These are phyloP conservation scores for Francoa sonchifolia DNA, from an alignment of 441 rosid species.

Conservation along the genomic window DNA sequence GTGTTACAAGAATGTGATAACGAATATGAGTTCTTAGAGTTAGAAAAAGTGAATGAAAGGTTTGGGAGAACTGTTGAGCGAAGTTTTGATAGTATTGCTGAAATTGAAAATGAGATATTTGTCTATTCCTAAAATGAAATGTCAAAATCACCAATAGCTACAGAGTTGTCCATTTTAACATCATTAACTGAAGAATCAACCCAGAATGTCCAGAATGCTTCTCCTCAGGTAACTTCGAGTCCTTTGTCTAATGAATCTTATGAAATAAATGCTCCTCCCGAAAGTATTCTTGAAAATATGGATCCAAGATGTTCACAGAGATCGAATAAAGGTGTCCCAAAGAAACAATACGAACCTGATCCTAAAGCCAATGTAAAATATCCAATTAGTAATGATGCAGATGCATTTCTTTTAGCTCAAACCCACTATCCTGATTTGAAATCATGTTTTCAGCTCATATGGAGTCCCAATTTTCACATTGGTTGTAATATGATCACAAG, in stretches of 20 bases:
- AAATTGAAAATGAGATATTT: no score
- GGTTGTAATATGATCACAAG: no score
- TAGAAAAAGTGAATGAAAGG: background rate
- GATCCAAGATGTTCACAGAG: background rate
- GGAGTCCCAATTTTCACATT: no score
- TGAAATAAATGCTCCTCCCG: background rate
- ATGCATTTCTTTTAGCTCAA: no score
- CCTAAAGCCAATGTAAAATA: background rate
- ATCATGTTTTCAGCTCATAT: no score
- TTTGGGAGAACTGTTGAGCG: no score
- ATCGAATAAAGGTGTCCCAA: background rate
- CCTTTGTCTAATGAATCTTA: background rate
- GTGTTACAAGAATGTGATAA: no score
- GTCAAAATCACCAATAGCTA: background rate
- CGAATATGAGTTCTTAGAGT: background rate
- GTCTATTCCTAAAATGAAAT: no score
- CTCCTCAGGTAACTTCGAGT: background rate
- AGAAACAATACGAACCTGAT: constrained; percentile 1
- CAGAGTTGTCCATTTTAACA: background rate
- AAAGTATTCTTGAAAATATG: background rate
- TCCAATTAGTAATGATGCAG: background rate
- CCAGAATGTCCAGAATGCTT: background rate
- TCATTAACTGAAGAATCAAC: background rate
- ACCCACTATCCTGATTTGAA: no score
- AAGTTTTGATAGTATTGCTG: no score